Evolutionary conservation across 179 eudicot genomes (phyloP).

Genomic region (Sideroxylon spinosum): DNA sequence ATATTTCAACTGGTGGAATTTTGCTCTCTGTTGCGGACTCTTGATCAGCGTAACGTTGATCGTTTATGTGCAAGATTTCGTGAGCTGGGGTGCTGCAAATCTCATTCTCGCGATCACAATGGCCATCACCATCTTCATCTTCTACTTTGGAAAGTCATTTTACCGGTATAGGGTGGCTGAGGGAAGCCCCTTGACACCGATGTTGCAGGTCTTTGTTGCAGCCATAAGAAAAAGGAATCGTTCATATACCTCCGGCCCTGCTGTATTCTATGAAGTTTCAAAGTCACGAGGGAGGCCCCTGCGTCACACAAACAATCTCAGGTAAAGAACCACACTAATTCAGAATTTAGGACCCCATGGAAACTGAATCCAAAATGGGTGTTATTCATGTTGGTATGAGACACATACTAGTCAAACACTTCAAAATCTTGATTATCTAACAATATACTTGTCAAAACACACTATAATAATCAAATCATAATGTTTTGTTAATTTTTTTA

Average conservation of each 20-base stretch:
- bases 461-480: too few relatives aligned
- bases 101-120: slow-evolving; percentile 33
- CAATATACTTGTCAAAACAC: too few relatives aligned
- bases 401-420: too few relatives aligned
- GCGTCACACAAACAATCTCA: slow-evolving; percentile 51
- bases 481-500: too few relatives aligned
- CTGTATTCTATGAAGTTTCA: slow-evolving; percentile 38
- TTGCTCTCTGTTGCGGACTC: slow-evolving; percentile 53
- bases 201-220: slow-evolving; percentile 57
- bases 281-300: slow-evolving; percentile 38
- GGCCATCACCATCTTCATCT: slow-evolving; percentile 35
- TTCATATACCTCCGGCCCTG: slow-evolving; percentile 32
- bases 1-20: slow-evolving; percentile 78
- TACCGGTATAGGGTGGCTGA: slow-evolving; percentile 44
- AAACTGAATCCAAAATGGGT: too few relatives aligned
- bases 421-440: too few relatives aligned
- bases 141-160: slow-evolving; percentile 43
- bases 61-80: slow-evolving; percentile 47
- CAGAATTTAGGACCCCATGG: too few relatives aligned
- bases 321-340: slow-evolving; percentile 25
- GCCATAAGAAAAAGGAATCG: slow-evolving; percentile 50
- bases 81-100: slow-evolving; percentile 52
- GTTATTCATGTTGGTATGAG: too few relatives aligned
- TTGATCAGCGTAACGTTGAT: slow-evolving; percentile 57
- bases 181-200: slow-evolving; percentile 65